Evolutionary conservation across 2,329 filamentous ascomycete genomes (phyloP).

Genomic region (Trichoderma sp.): DNA sequence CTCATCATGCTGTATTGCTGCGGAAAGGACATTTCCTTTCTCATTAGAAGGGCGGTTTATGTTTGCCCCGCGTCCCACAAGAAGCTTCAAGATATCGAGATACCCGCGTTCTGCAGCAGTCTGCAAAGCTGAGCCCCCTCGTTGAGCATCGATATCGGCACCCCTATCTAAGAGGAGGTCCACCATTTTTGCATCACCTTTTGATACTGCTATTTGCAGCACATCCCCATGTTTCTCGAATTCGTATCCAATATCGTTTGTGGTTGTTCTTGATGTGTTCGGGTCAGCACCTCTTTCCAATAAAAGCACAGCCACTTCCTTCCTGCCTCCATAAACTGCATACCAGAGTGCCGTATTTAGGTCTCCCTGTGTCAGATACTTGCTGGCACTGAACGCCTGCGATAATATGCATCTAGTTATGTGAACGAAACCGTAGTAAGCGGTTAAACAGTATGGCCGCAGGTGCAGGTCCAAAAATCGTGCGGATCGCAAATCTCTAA

Average conservation of each 20-base stretch:
- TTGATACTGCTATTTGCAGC: background rate
- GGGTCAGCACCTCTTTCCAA: slow-evolving; percentile 2
- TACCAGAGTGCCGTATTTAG: background rate
- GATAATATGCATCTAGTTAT: background rate
- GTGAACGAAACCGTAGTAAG: background rate
- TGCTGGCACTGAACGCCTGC: background rate
- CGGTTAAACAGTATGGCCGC: background rate
- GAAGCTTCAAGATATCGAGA: background rate
- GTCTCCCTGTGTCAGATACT: background rate
- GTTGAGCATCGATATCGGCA: background rate
- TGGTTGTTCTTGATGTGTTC: background rate
- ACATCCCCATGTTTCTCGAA: background rate
- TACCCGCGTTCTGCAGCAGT: background rate
- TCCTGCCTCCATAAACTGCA: background rate
- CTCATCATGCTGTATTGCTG: background rate
- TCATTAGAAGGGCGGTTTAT: background rate
- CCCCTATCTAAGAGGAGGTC: background rate
- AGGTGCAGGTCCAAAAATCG: background rate
- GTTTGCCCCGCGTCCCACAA: background rate
- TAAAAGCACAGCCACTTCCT: background rate
- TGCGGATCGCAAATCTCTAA: background rate
- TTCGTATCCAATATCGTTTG: background rate
- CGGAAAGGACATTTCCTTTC: background rate
- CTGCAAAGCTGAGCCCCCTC: background rate
- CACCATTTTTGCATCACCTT: background rate